These are phyloP conservation scores for Pleurotus ostreatus DNA, from an alignment of 768 basidiomycete genomes.

Conservation along the genomic window DNA sequence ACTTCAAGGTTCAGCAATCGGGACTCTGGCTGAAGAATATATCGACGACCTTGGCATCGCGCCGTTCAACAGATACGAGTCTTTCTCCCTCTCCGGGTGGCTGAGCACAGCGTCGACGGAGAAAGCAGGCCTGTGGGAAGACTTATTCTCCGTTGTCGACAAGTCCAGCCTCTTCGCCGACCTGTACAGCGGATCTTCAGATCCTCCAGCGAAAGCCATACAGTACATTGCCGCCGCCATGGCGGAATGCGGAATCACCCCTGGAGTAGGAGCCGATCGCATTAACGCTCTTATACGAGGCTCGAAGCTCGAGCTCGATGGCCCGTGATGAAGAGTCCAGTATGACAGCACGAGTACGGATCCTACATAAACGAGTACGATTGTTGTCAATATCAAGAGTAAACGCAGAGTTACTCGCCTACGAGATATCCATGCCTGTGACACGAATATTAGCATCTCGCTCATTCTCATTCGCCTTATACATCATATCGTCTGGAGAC, in stretches of 20 bases:
- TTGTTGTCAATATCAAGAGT: background rate
- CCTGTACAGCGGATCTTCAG: background rate
- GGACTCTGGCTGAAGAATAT: constrained; percentile 4
- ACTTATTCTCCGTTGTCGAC: background rate
- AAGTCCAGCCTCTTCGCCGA: constrained; percentile 1
- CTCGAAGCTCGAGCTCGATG: background rate
- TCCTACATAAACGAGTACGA: background rate
- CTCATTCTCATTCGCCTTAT: no score
- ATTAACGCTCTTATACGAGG: background rate
- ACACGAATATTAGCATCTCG: no score
- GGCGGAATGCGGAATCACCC: background rate
- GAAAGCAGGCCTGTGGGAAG: background rate
- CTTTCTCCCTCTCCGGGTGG: background rate
- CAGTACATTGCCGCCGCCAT: constrained; percentile 1
- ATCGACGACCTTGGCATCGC: background rate
- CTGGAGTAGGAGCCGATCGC: background rate
- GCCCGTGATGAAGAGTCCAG: background rate
- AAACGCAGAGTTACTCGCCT: no score
- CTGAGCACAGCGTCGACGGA: background rate
- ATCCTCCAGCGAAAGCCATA: background rate
- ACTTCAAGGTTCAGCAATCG: background rate
- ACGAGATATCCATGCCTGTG: no score
- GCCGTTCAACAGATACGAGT: background rate
- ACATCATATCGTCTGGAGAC: constrained; percentile 3
- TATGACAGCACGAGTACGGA: background rate